Base-by-base conservation (phyloP, 1,139 yeast genomes). In the Blastobotrys buckinghamii region DNA sequence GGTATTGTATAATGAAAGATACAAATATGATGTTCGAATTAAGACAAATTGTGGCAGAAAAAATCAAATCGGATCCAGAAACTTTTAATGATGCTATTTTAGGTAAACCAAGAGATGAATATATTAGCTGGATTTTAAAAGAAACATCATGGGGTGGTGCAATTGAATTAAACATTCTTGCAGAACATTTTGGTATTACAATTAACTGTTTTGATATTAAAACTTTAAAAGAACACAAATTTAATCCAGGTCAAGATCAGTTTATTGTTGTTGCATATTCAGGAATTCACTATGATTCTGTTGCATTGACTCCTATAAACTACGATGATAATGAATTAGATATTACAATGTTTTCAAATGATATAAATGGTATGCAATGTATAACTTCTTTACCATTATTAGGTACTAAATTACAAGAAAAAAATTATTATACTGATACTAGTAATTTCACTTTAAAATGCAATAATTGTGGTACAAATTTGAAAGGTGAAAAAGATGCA, bases 101-200 rank as follows among this genome's bases (percentile, higher is more conserved):
- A 54, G 95, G 81, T 19, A 70, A 73, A 51, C 69, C 77, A 0
- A 67, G 73, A 2, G 60, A 64, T 0, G 75, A 76, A 7, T 86
- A 85, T 60, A 68, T 77, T 44, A 57, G 67, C 9, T 85, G 94
- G 94, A 85, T 85, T 27, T 56, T 62, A 42, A 69, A 75, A 52
- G 75, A 74, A 29, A 80, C 76, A 42, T 76, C 86, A 20, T 85
- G 95, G 95, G 95, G 95, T 17, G 95, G 95, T 7, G 94, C 89
- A 4, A 84, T 86, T 40, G 95, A 85, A 62, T 67, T 85, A 49
- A 79, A 82, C 13, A 82, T 86, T 9, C 64, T 86, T 32, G 76
- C 88, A 1, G 71, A 74, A 30, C 72, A 76, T 59, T 72, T 83
- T 45, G 68, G 71, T 2, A 64, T 83, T 6, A 72, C 78, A 5